phyloP scores from a whole-genome alignment of 164 flowering plant genomes.

The Paratinospora sagittata region DNA sequence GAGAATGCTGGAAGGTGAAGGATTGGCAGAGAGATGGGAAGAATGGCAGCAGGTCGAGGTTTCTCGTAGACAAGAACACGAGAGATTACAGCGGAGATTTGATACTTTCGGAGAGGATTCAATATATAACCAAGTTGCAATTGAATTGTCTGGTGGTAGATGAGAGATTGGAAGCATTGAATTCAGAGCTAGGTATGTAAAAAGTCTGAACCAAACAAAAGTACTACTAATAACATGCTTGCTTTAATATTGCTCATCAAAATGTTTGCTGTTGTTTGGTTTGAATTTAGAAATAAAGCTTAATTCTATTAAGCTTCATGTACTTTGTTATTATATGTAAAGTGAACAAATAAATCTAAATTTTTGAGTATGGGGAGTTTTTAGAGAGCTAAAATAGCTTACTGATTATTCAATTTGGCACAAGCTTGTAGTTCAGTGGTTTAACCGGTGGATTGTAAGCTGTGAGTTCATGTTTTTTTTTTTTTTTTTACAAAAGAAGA shows the following conservation, averaged over 20 bases:
- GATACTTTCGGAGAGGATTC: slow-evolving; percentile 92
- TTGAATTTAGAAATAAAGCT: too few species aligned
- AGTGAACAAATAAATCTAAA: neutral
- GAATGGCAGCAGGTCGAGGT: slow-evolving; percentile 91
- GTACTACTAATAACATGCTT: too few species aligned
- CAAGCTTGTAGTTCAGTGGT: too few species aligned
- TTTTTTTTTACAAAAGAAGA: too few species aligned
- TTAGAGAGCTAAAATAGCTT: too few species aligned
- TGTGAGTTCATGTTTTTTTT: too few species aligned
- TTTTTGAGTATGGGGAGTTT: too few species aligned
- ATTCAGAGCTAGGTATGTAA: neutral
- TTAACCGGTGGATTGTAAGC: too few species aligned
- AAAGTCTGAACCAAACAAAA: too few species aligned
- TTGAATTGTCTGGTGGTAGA: slow-evolving; percentile 93
- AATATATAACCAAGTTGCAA: slow-evolving; percentile 63
- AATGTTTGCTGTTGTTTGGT: neutral
- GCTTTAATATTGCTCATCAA: too few species aligned
- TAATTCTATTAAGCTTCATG: neutral
- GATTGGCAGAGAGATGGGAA: slow-evolving; percentile 89
- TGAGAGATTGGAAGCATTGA: slow-evolving; percentile 24
- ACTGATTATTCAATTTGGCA: too few species aligned
- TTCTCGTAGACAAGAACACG: slow-evolving; percentile 65
- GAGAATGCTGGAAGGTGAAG: slow-evolving; percentile 95
- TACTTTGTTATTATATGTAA: neutral
- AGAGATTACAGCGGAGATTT: slow-evolving; percentile 71